phyloP scores from a whole-genome alignment of 2,329 filamentous ascomycete genomes.

The Xylariaceae sp. region DNA sequence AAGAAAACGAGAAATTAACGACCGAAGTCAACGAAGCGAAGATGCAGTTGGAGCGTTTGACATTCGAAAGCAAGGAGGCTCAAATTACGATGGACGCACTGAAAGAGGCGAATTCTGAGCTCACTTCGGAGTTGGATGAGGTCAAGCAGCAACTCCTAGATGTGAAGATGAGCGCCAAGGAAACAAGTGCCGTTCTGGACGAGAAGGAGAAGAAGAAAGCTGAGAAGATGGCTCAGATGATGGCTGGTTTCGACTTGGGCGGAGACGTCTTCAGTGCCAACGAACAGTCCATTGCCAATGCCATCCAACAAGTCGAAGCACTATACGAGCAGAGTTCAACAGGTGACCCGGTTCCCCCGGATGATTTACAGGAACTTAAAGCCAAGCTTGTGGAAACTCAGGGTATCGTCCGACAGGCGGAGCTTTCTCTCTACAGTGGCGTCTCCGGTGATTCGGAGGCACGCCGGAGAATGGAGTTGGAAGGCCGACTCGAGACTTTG shows the following conservation, averaged over 20 bases:
- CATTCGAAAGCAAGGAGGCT: conserved; percentile 95
- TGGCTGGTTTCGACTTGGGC: conserved; percentile 96
- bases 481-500: conserved; percentile 72
- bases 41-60: conserved; percentile 95
- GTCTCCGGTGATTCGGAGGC: conserved; percentile 66
- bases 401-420: conserved; percentile 88
- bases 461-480: conserved; percentile 74
- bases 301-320: conserved; percentile 80
- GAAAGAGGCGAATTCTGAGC: conserved; percentile 92
- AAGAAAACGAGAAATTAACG: conserved; percentile 86
- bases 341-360: conserved; percentile 79
- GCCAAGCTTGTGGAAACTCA: conserved; percentile 85
- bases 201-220: conserved; percentile 99
- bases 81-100: conserved; percentile 97
- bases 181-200: conserved; percentile 84
- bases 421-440: conserved; percentile 77
- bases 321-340: conserved; percentile 75
- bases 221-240: conserved; percentile 99
- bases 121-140: conserved; percentile 89
- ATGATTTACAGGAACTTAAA: conserved; percentile 77
- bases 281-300: conserved; percentile 79
- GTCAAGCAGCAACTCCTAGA: conserved; percentile 95
- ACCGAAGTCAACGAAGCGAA: conserved; percentile 89
- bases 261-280: conserved; percentile 93
- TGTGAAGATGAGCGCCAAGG: conserved; percentile 94